Conservation (phyloP, 1,139 yeast genomes). For the Lizanozyma gosingica region DNA sequence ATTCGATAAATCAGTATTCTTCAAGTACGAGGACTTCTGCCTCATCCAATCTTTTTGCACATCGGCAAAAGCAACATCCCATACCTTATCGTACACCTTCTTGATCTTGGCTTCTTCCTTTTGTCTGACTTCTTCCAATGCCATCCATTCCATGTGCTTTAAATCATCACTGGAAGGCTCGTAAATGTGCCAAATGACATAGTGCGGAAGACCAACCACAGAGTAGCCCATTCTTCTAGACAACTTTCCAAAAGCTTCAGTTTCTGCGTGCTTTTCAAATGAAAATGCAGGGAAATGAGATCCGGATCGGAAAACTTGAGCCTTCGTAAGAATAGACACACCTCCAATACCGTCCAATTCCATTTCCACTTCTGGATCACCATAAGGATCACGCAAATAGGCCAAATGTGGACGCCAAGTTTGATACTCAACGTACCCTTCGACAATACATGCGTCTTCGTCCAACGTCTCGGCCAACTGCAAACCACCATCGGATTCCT, state of each 20-base stretch:
- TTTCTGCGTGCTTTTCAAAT: constrained; percentile 85
- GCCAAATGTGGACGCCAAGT: constrained; percentile 93
- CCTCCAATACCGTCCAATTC: constrained; percentile 90
- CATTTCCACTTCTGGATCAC: constrained; percentile 81
- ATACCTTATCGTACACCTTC: constrained; percentile 64
- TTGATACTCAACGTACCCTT: constrained; percentile 86
- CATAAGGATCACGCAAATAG: constrained; percentile 75
- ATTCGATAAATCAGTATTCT: constrained; percentile 57
- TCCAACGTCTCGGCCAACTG: constrained; percentile 68
- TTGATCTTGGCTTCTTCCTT: constrained; percentile 57
- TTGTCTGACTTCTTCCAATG: constrained; percentile 74
- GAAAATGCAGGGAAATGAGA: constrained; percentile 88
- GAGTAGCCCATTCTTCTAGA: constrained; percentile 73
- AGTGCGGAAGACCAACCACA: constrained; percentile 81
- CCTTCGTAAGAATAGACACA: constrained; percentile 74
- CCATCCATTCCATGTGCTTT: constrained; percentile 97
- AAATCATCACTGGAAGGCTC: constrained; percentile 83
- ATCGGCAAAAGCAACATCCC: constrained; percentile 72
- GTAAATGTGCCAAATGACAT: constrained; percentile 87
- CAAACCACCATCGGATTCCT: constrained; percentile 75
- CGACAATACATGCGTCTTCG: constrained; percentile 86
- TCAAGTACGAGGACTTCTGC: constrained; percentile 59
- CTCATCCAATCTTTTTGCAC: constrained; percentile 59
- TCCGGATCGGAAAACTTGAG: constrained; percentile 71
- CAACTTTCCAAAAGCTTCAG: constrained; percentile 87